phyloP scores from a whole-genome alignment of 176 grass and related monocot genomes.

The Saccharum officinarum region DNA sequence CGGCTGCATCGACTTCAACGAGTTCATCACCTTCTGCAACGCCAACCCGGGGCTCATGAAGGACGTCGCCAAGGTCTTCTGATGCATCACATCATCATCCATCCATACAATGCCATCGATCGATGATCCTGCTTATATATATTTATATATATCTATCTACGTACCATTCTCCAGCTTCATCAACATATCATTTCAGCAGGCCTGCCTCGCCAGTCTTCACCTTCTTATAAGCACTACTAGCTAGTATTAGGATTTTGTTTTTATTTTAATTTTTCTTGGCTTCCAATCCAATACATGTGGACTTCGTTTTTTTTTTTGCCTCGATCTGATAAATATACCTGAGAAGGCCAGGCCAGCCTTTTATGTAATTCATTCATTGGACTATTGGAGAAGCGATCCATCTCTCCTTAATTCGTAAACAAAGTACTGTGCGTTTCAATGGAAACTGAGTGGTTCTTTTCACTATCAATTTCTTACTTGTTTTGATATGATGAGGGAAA shows the following conservation, averaged over 20 bases:
- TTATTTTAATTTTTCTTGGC: not conserved
- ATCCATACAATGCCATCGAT: not conserved
- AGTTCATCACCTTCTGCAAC: constrained; percentile 89
- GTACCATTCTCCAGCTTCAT: not conserved
- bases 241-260: not conserved
- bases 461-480: not conserved
- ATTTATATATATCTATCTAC: not conserved
- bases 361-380: constrained; percentile 1
- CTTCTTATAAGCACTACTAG: not conserved
- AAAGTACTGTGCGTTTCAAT: not conserved
- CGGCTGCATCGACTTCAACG: constrained; percentile 73
- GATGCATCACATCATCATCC: not conserved
- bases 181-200: not conserved
- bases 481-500: no score
- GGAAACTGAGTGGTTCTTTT: not conserved
- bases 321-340: not conserved
- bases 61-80: constrained; percentile 95
- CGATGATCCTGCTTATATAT: not conserved
- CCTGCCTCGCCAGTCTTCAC: not conserved
- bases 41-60: constrained; percentile 90
- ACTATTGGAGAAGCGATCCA: not conserved
- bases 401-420: not conserved
- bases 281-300: not conserved
- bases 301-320: not conserved
- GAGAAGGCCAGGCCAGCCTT: not conserved